A percentile compares a stretch with the other conserved stretches of the same genome.
Evolutionary conservation across 805 yeast genomes (phyloP).

Genomic region (Zygosaccharomyces bailii): DNA sequence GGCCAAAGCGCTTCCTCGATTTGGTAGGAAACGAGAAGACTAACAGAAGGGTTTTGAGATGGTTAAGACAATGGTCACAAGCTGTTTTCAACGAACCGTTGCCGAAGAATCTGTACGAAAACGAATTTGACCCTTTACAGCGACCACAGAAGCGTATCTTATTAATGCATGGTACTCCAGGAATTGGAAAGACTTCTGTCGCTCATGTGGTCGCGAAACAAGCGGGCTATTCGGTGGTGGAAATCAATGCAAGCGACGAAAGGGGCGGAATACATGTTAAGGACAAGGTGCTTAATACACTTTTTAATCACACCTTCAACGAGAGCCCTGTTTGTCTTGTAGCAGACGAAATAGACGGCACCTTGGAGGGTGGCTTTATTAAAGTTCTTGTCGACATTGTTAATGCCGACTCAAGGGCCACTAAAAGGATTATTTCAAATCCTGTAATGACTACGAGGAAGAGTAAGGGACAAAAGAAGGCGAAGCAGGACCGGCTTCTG

Average conservation of each 20-base stretch:
- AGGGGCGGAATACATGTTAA: slow-evolving; percentile 56
- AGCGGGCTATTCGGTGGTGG: slow-evolving; percentile 75
- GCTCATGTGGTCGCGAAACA: slow-evolving; percentile 82
- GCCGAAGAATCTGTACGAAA: slow-evolving; percentile 19
- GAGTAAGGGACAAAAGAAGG: slow-evolving; percentile 27
- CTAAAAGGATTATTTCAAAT: slow-evolving; percentile 31
- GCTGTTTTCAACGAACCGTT: slow-evolving; percentile 50
- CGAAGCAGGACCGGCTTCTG: slow-evolving; percentile 44
- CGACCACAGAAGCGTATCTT: slow-evolving; percentile 63
- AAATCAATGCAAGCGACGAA: slow-evolving; percentile 83
- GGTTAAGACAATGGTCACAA: slow-evolving; percentile 68
- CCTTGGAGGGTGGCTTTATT: slow-evolving; percentile 62
- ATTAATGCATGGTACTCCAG: slow-evolving; percentile 88
- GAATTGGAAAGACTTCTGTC: slow-evolving; percentile 87
- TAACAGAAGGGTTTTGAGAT: slow-evolving; percentile 54
- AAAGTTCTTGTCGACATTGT: slow-evolving; percentile 55
- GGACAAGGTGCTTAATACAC: slow-evolving; percentile 57
- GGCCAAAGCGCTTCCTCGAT: slow-evolving; percentile 62
- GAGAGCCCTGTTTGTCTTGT: slow-evolving; percentile 78
- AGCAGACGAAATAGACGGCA: slow-evolving; percentile 88
- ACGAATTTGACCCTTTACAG: slow-evolving; percentile 45
- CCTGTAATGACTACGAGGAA: slow-evolving; percentile 14
- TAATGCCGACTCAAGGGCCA: slow-evolving; percentile 53
- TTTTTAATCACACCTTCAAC: slow-evolving; percentile 61
- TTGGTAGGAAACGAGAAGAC: slow-evolving; percentile 65